Base-by-base conservation (phyloP, 192 early-diverging fungal genomes). In the Endogone sp. region DNA sequence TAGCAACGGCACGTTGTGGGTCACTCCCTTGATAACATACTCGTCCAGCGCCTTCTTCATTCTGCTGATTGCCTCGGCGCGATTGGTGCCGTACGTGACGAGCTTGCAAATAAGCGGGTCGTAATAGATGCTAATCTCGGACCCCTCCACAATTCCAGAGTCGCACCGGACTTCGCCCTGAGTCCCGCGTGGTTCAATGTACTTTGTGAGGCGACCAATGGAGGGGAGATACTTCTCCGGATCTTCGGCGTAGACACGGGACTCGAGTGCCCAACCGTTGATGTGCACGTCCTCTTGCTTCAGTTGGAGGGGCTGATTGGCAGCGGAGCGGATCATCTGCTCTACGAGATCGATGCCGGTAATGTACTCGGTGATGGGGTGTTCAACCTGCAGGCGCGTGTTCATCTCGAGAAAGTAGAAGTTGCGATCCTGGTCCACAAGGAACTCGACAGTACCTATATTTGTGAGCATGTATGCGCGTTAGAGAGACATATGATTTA, bases 41-140 rank as follows among this genome's bases (percentile, higher is more conserved):
- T 81, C 83, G 79, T 98, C 96, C 64, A 98, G 81, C 11, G 95
- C 94, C 44, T 82, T 74, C 62, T 86, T 81, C 94, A 98, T 95
- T 29, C 73, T 81, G 29, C 82, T 67, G 22, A 94, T 90, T 2
- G 94, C 92, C 63, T 85, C 85, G n/a, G 84, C 78, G 60, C 96
- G 86, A 3, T 88, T 91, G 13, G 74, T 68, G 16, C 90, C 94
- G 68, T 95, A 86, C n/a, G 93, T 93, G 63, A 86, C 91, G 21
- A 98, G 84, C 83, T 96, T 97, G 82, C 96, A 95, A 56, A 98
- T 93, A 81, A 98, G 86, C 31, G 96, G 95, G 71, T 98, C 96
- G 77, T 98, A 98, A 82, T 95, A 93, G 29, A 98, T 92, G n/a
- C 84, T 81, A 69, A 98, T 95, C 75, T 95, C 93, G n/a, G 87